Conservation (phyloP, 1,139 yeast species). For the Kodamaea arcana region DNA sequence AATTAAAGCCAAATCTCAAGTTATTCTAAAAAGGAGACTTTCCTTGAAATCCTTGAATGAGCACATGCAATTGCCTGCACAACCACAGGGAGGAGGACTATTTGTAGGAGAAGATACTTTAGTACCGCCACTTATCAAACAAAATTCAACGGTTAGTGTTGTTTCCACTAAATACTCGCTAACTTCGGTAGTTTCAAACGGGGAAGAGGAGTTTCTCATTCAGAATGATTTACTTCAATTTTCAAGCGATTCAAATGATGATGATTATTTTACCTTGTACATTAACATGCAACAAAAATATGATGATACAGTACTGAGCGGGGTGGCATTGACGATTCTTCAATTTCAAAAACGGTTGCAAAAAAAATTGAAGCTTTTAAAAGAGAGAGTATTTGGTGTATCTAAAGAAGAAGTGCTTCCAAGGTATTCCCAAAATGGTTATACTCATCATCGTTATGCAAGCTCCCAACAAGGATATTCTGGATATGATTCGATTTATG, state of each 20-base stretch:
- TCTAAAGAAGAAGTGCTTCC: neutral
- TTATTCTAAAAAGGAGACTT: conserved; percentile 30
- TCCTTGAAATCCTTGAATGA: conserved; percentile 27
- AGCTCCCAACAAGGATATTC: neutral
- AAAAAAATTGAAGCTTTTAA: conserved; percentile 5
- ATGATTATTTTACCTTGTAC: conserved; percentile 18
- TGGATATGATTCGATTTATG: conserved; percentile 34
- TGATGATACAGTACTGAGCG: conserved; percentile 13
- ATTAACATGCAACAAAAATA: conserved; percentile 15
- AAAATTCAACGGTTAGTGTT: conserved; percentile 13
- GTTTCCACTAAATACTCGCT: conserved; percentile 13
- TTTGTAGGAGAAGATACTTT: neutral
- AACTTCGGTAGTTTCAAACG: conserved; percentile 13
- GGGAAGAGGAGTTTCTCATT: conserved; percentile 12
- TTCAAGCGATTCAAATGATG: conserved; percentile 9
- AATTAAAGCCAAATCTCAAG: conserved; percentile 29
- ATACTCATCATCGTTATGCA: no score
- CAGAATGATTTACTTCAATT: conserved; percentile 6
- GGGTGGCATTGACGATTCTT: conserved; percentile 16
- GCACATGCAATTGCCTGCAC: conserved; percentile 2
- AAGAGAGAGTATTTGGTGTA: no score
- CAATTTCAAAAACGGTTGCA: conserved; percentile 15
- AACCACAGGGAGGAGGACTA: no score
- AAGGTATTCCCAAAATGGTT: neutral
- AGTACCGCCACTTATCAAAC: conserved; percentile 8